Evolutionary conservation across 139 green algal genomes (phyloP).

Genomic region (Micractinium sp.): DNA sequence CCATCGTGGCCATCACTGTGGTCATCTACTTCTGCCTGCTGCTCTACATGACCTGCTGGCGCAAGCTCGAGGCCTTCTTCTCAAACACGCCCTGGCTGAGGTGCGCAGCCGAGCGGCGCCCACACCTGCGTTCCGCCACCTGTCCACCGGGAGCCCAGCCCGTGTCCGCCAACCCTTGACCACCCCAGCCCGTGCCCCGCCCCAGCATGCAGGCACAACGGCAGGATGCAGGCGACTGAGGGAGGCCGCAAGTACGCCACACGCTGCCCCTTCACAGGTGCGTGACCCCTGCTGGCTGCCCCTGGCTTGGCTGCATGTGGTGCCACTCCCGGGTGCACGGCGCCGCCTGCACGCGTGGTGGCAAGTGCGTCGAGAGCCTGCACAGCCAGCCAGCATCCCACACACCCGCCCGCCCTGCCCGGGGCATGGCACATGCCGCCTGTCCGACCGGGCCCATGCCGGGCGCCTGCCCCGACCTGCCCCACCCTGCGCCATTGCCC

Average conservation of each 20-base stretch:
- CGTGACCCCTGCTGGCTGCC: not conserved
- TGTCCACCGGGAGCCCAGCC: not conserved
- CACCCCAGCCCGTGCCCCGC: not conserved
- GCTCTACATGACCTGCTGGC: slow-evolving; percentile 12
- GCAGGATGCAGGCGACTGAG: not conserved
- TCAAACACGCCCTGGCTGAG: slow-evolving; percentile 37
- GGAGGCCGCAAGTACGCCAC: slow-evolving; percentile 19
- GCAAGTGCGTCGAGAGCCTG: not conserved
- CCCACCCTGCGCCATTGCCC: too few species aligned
- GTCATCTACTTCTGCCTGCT: slow-evolving; percentile 18
- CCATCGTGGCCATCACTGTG: slow-evolving; percentile 2
- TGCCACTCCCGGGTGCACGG: not conserved
- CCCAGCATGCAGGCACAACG: not conserved
- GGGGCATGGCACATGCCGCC: too few species aligned
- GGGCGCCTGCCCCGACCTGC: too few species aligned
- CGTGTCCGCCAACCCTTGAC: not conserved
- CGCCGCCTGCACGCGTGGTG: too few species aligned
- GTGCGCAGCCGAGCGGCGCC: not conserved
- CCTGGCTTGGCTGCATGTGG: not conserved
- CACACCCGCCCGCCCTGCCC: not conserved
- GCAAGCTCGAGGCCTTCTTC: slow-evolving; percentile 41
- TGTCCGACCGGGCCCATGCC: too few species aligned
- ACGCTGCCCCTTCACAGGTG: slow-evolving; percentile 54
- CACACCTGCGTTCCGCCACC: not conserved
- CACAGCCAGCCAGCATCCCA: not conserved